Base-by-base conservation (phyloP, 805 yeast genomes). In the Wickerhamiella occidentalis region DNA sequence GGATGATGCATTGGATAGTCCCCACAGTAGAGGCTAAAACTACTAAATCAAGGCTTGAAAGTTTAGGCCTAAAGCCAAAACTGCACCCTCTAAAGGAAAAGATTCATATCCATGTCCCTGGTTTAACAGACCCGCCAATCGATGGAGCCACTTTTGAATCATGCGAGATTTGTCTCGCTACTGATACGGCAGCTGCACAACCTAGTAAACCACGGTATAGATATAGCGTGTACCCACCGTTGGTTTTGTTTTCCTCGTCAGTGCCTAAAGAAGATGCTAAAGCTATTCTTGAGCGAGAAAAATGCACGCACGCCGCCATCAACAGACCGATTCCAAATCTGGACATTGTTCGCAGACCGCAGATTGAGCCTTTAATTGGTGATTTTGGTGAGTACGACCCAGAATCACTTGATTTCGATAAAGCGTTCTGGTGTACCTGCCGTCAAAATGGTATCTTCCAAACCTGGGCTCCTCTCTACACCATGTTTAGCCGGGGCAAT, bases 401-500 rank as follows among this genome's bases (percentile, higher is more conserved):
- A 2, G 40, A 33, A 6, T 21, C 22, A 4, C 38, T 33, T 6
- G 44, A 45, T 5, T 40, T 54, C 1, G 60, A 58, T 0, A n/a
- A 40, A 1, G 82, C 84, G 0, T 75, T 85, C 56, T 85, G 95
- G 95, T 82, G 87, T 56, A 63, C 70, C 9, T 71, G 72, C 1
- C 64, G 69, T 2, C 95, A 85, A 58, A 84, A 86, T 61, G 87
- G 86, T 1, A 77, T 85, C 2, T 68, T 61, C 54, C 95, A 85
- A 58, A 71, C 74, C 8, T 85, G 95, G 95, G 85, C 90, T 5
- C 95, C 95, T 1, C 61, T 72, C 49, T 80, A 77, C 58, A 84
- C 94, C 1, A 85, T 85, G 95, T 86, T 86, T 61, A 80, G 88
- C 45, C 64, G 95, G 17, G 95, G 95, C 1, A 85, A 85, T 61